Percentiles rank a stretch among this genome's conserved stretches.
Conservation (phyloP, 768 basidiomycete genomes). For the Rickenella mellea region DNA sequence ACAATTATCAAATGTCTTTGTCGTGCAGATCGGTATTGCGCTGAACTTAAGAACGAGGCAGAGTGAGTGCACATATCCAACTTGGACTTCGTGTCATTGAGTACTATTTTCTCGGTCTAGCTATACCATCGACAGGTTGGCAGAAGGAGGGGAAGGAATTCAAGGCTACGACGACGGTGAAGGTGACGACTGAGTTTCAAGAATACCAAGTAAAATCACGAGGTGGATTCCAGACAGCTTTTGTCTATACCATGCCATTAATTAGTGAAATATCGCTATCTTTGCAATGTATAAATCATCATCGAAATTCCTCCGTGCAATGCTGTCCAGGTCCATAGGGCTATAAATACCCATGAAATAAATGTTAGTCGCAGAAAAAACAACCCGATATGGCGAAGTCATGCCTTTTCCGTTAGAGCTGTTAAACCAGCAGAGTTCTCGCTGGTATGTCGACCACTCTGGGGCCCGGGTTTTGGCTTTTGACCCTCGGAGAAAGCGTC, state of each 20-base stretch:
- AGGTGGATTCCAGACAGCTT: background rate
- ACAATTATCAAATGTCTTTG: background rate
- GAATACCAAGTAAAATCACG: background rate
- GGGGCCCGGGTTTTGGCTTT: conserved; percentile 91
- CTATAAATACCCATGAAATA: conserved; percentile 28
- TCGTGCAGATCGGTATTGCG: conserved; percentile 65
- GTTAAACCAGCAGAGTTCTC: conserved; percentile 94
- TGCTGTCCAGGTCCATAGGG: conserved; percentile 92
- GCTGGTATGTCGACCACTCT: conserved; percentile 75
- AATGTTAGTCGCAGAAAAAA: conserved; percentile 1
- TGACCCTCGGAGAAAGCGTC: conserved; percentile 72
- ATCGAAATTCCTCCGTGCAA: conserved; percentile 79
- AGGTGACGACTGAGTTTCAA: conserved; percentile 57
- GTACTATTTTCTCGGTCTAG: conserved; percentile 21
- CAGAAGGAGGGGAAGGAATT: conserved; percentile 66
- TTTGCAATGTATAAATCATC: background rate
- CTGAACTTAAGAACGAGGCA: conserved; percentile 79
- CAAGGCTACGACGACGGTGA: conserved; percentile 74
- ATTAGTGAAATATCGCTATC: background rate
- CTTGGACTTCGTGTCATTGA: background rate
- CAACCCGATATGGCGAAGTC: conserved; percentile 9
- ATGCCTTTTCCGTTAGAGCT: conserved; percentile 63
- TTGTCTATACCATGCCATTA: background rate
- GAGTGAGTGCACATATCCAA: conserved; percentile 38
- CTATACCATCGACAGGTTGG: conserved; percentile 59